phyloP scores from a whole-genome alignment of 768 basidiomycete species.

The Chalciporus piperatus region DNA sequence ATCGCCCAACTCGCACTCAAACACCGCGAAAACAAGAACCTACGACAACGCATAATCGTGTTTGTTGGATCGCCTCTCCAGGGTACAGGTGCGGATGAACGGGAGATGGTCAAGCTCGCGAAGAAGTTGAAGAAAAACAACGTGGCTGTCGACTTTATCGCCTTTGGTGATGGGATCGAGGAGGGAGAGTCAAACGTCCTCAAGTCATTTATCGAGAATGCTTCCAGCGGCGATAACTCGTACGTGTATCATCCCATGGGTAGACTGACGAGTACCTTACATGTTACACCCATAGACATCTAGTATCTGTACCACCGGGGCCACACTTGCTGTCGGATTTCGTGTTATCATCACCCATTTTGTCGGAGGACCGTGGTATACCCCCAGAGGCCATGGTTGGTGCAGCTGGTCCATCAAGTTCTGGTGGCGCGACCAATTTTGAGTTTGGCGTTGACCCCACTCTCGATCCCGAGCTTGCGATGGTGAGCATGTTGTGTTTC shows the following conservation, averaged over 20 bases:
- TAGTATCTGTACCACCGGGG: constrained; percentile 76
- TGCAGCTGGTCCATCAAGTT: constrained; percentile 46
- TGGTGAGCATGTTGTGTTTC: constrained; percentile 52
- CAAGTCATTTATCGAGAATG: constrained; percentile 78
- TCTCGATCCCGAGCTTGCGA: constrained; percentile 93
- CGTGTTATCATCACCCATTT: constrained; percentile 75
- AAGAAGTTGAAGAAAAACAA: constrained; percentile 99
- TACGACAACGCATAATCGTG: constrained; percentile 92
- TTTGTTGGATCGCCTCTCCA: constrained; percentile 90
- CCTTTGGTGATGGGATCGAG: constrained; percentile 88
- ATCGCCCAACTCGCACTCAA: constrained; percentile 96
- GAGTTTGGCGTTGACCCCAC: constrained; percentile 94
- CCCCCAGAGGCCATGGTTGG: constrained; percentile 57
- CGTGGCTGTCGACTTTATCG: constrained; percentile 88
- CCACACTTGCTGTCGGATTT: constrained; percentile 79
- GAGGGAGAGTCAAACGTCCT: constrained; percentile 67
- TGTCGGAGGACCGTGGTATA: constrained; percentile 77
- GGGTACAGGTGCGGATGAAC: constrained; percentile 67
- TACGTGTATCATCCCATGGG: constrained; percentile 36
- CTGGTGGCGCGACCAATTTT: constrained; percentile 54
- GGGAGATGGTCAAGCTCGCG: constrained; percentile 81
- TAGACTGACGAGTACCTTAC: background rate
- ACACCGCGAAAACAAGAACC: constrained; percentile 97
- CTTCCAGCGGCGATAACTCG: constrained; percentile 84
- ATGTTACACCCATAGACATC: constrained; percentile 52